Percentiles rank a stretch among this genome's conserved stretches.
Evolutionary conservation across 2,329 filamentous ascomycete genomes (phyloP).

Genomic region (Pseudogymnoascus sp.): DNA sequence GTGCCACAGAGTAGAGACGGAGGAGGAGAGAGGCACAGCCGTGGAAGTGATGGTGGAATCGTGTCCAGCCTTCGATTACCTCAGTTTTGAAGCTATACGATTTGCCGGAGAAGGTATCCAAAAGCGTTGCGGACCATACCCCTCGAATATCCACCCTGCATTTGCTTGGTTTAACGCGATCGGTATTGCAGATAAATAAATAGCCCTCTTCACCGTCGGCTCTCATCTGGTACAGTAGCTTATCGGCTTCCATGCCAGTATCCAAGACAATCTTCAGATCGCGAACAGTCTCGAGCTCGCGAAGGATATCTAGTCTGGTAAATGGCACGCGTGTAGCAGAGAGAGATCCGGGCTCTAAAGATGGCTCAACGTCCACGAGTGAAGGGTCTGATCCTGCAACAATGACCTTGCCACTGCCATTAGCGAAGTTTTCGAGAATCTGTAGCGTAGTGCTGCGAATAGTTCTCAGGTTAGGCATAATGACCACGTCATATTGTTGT

Average conservation of each 20-base stretch:
- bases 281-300: conserved; percentile 19
- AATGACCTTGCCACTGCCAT: conserved; percentile 21
- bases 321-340: conserved; percentile 15
- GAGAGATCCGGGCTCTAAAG: neutral
- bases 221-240: conserved; percentile 27
- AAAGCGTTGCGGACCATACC: conserved; percentile 22
- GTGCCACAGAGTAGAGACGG: conserved; percentile 16
- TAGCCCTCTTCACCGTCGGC: conserved; percentile 25
- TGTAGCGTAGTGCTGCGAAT: conserved; percentile 27
- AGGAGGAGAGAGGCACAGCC: conserved; percentile 27
- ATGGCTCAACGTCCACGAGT: conserved; percentile 19
- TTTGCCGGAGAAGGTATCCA: conserved; percentile 26
- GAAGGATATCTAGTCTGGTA: conserved; percentile 19
- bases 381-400: conserved; percentile 21
- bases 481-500: conserved; percentile 28
- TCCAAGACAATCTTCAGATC: conserved; percentile 21
- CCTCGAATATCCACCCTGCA: conserved; percentile 23
- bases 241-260: conserved; percentile 12
- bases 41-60: conserved; percentile 24
- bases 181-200: conserved; percentile 29
- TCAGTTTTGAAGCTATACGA: conserved; percentile 10
- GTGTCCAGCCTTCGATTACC: conserved; percentile 19
- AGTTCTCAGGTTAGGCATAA: conserved; percentile 28
- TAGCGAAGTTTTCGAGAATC: conserved; percentile 21
- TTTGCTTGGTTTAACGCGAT: conserved; percentile 18